A percentile compares a stretch with the other conserved stretches of the same genome.
Conservation (phyloP, 305 asterid species). For the Rubia peregrina region DNA sequence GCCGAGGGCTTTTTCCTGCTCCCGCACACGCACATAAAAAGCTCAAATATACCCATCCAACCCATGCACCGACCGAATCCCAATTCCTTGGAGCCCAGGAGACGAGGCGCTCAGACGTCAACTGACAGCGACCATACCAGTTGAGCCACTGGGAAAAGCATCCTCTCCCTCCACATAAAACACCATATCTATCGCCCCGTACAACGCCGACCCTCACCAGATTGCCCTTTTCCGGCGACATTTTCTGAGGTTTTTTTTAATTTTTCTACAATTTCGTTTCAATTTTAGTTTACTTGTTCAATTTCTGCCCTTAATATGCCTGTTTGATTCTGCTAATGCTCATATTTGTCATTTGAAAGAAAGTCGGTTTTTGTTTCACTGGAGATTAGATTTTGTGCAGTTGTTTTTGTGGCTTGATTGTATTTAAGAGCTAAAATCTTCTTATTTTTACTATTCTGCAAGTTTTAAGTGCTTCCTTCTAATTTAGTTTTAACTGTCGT, state of each 20-base stretch:
- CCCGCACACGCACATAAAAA: background rate
- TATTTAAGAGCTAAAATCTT: background rate
- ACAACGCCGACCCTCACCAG: background rate
- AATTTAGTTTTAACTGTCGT: too few relatives aligned
- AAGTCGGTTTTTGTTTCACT: too few relatives aligned
- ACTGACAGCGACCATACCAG: background rate
- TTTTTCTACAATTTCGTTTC: background rate
- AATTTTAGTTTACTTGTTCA: background rate
- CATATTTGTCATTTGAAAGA: too few relatives aligned
- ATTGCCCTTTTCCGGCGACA: background rate
- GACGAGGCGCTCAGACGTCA: background rate
- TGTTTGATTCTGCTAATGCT: background rate
- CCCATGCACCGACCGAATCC: background rate
- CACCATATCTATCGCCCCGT: background rate
- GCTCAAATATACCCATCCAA: too few relatives aligned
- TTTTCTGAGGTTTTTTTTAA: background rate
- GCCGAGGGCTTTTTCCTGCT: background rate
- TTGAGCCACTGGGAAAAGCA: background rate
- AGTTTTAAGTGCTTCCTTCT: background rate
- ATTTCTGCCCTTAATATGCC: background rate
- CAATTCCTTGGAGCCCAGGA: slow-evolving; percentile 3
- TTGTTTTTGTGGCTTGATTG: too few relatives aligned
- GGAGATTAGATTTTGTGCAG: too few relatives aligned
- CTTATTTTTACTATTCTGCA: background rate
- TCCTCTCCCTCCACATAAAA: background rate